These are phyloP conservation scores for Suhomyces wounanorum DNA, from an alignment of 1,139 yeast genomes.

Conservation along the genomic window DNA sequence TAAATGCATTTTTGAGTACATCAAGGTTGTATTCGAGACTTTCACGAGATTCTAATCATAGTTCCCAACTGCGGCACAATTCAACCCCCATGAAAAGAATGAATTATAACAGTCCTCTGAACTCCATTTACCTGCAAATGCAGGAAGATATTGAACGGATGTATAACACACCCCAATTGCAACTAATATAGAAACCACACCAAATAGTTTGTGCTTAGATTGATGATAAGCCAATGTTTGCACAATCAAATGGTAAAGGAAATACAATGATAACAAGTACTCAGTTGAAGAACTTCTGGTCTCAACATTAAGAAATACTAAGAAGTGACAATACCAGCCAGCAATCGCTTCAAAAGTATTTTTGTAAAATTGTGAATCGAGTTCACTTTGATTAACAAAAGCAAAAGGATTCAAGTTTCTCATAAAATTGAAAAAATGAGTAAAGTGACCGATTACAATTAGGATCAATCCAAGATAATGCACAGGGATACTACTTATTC, in stretches of 20 bases:
- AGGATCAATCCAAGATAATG: conserved; percentile 32
- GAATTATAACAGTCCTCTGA: conserved; percentile 26
- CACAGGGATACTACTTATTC: conserved; percentile 39
- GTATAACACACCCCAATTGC: conserved; percentile 13
- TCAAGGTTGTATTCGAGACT: not conserved
- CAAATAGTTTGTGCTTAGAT: conserved; percentile 21
- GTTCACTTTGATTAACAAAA: conserved; percentile 17
- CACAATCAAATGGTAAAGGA: conserved; percentile 33
- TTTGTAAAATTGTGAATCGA: conserved; percentile 22
- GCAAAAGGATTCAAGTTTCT: conserved; percentile 38
- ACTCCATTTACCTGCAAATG: conserved; percentile 43
- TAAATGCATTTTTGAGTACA: too few species aligned
- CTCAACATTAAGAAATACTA: conserved; percentile 36
- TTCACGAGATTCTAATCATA: too few species aligned
- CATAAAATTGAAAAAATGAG: conserved; percentile 24
- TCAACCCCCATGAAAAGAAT: conserved; percentile 16
- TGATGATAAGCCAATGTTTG: conserved; percentile 36
- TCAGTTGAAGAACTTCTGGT: conserved; percentile 43
- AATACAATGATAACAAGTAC: conserved; percentile 40
- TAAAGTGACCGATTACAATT: conserved; percentile 22
- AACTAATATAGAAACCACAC: conserved; percentile 18
- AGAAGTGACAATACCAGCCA: conserved; percentile 41
- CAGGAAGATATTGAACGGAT: conserved; percentile 21
- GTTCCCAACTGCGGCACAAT: not conserved
- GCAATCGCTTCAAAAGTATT: conserved; percentile 28